Evolutionary conservation across 208 protist species (phyloP).

Genomic region (Trypanosoma avium): DNA sequence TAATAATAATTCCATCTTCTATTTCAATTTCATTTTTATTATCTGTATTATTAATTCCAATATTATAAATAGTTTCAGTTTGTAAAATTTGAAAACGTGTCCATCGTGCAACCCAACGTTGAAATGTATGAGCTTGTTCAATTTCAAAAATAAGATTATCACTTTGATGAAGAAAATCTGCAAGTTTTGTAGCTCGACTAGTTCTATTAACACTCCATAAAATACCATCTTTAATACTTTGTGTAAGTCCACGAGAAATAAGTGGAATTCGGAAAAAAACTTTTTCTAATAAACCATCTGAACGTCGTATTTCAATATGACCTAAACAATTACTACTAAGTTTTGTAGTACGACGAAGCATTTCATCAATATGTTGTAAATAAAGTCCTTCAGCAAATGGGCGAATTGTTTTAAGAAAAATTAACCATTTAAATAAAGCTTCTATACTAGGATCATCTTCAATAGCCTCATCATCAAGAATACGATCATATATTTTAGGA

Average conservation of each 20-base stretch:
- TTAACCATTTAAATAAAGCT: conserved; percentile 81
- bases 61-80: background rate
- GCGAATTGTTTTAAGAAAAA: conserved; percentile 54
- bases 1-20: background rate
- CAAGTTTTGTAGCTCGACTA: conserved; percentile 70
- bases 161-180: conserved; percentile 76
- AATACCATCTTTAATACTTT: conserved; percentile 62
- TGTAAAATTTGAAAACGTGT: conserved; percentile 41
- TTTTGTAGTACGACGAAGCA: conserved; percentile 37
- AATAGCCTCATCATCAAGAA: conserved; percentile 37
- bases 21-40: background rate
- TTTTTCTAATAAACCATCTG: conserved; percentile 58
- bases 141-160: conserved; percentile 87
- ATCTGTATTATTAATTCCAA: background rate
- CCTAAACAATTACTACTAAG: conserved; percentile 54
- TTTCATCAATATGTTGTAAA: conserved; percentile 40
- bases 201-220: conserved; percentile 78
- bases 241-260: conserved; percentile 62
- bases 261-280: conserved; percentile 86
- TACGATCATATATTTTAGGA: conserved; percentile 31
- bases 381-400: conserved; percentile 45
- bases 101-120: conserved; percentile 34
- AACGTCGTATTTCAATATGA: conserved; percentile 74
- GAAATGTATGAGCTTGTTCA: conserved; percentile 58
- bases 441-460: conserved; percentile 47